Evolutionary conservation across 2,329 filamentous ascomycete genomes (phyloP).

Genomic region (Cordyceps pruinosa): DNA sequence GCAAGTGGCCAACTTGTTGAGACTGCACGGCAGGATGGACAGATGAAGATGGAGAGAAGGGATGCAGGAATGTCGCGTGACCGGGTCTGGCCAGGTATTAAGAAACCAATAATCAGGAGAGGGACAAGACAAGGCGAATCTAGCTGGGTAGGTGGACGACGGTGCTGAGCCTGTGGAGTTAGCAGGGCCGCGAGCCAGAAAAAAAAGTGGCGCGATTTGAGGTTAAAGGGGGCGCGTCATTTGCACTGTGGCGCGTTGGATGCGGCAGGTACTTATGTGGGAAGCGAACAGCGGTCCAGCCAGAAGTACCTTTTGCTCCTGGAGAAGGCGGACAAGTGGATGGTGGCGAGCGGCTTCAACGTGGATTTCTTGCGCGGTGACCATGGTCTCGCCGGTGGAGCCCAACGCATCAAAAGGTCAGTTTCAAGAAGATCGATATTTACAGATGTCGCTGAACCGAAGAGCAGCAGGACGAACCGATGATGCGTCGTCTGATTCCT

Average conservation of each 20-base stretch:
- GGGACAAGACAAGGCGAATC: background rate
- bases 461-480: background rate
- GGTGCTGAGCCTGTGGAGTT: slow-evolving; percentile 5
- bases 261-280: background rate
- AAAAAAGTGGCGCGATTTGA: slow-evolving; percentile 7
- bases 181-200: slow-evolving; percentile 6
- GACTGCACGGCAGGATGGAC: background rate
- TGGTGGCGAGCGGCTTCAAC: background rate
- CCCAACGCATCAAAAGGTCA: background rate
- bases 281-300: background rate
- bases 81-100: background rate
- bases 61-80: slow-evolving; percentile 10
- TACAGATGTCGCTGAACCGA: background rate
- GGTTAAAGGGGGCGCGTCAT: slow-evolving; percentile 10
- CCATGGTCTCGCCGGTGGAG: background rate
- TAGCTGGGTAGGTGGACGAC: background rate
- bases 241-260: background rate
- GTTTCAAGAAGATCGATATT: background rate
- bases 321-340: background rate
- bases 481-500: background rate
- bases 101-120: slow-evolving; percentile 9
- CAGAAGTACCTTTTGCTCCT: background rate
- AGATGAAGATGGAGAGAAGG: background rate
- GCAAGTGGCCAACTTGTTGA: background rate
- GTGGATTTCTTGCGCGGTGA: background rate